These are phyloP conservation scores for Acacia confusa DNA, from an alignment of 306 rosid genomes.

Conservation along the genomic window DNA sequence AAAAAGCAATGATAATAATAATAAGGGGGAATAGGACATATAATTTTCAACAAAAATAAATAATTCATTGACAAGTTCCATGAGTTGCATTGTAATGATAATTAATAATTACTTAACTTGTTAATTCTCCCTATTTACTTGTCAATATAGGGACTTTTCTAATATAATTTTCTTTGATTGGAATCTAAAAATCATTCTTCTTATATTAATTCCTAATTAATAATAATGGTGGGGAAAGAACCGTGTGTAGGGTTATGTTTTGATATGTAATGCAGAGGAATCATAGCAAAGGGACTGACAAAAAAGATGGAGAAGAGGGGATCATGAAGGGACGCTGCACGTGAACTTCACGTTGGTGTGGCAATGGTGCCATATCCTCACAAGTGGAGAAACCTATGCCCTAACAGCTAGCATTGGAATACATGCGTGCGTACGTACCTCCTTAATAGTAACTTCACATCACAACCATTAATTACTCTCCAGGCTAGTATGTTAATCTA, in stretches of 20 bases:
- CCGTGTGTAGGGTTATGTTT: background rate
- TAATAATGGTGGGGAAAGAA: background rate
- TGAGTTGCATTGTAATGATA: too few species aligned
- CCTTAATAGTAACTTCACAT: background rate
- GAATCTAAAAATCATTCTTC: too few species aligned
- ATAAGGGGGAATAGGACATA: too few species aligned
- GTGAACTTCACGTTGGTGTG: background rate
- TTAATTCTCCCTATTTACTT: too few species aligned
- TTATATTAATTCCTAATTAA: too few species aligned
- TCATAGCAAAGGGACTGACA: background rate
- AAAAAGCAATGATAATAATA: background rate
- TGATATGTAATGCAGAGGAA: background rate
- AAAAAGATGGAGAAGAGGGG: slow-evolving; percentile 3
- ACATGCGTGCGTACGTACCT: background rate
- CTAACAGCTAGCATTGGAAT: background rate
- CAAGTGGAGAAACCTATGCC: background rate
- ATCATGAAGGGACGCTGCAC: slow-evolving; percentile 9
- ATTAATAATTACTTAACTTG: too few species aligned
- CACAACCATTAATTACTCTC: background rate
- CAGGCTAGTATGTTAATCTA: rapidly evolving
- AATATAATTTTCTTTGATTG: too few species aligned
- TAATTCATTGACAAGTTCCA: too few species aligned
- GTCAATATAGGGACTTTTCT: too few species aligned
- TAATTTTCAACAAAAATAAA: too few species aligned
- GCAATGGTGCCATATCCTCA: background rate